phyloP scores from a whole-genome alignment of 805 yeast genomes.

The Dipodascopsis uninucleata region DNA sequence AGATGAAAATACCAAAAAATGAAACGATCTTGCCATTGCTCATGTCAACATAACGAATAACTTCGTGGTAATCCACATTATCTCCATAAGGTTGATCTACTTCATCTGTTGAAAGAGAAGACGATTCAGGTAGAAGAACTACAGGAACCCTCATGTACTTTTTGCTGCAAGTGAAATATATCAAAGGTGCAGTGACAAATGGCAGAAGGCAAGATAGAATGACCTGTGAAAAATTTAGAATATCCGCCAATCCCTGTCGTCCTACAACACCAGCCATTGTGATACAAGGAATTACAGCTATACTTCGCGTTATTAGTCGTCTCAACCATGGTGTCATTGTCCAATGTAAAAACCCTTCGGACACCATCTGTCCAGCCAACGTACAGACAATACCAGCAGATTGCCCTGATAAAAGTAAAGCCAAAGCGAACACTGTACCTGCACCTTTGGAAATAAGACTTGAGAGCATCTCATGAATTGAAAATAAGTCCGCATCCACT shows the following conservation, averaged over 20 bases:
- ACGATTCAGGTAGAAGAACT: constrained; percentile 16
- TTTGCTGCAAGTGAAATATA: constrained; percentile 72
- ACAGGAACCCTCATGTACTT: constrained; percentile 52
- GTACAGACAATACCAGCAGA: constrained; percentile 93
- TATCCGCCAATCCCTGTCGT: constrained; percentile 61
- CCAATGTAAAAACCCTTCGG: constrained; percentile 89
- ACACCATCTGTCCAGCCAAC: constrained; percentile 82
- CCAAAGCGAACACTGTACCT: constrained; percentile 81
- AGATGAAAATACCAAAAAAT: constrained; percentile 50
- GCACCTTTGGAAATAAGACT: constrained; percentile 64
- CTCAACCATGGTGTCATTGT: constrained; percentile 74
- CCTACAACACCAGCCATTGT: constrained; percentile 70
- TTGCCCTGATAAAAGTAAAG: constrained; percentile 79
- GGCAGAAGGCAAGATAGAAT: constrained; percentile 78
- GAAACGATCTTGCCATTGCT: constrained; percentile 61
- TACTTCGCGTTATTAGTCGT: constrained; percentile 68
- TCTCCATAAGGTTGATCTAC: constrained; percentile 3
- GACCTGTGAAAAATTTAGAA: constrained; percentile 83
- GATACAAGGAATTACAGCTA: constrained; percentile 79
- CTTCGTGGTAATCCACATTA: too few species aligned
- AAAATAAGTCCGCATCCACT: constrained; percentile 74
- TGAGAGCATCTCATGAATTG: constrained; percentile 65
- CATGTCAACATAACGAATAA: constrained; percentile 29
- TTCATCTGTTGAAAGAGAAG: constrained; percentile 6
- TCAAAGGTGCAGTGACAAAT: constrained; percentile 77